These are phyloP conservation scores for Ailanthus altissimus DNA, from an alignment of 345 rosid genomes.

Conservation along the genomic window DNA sequence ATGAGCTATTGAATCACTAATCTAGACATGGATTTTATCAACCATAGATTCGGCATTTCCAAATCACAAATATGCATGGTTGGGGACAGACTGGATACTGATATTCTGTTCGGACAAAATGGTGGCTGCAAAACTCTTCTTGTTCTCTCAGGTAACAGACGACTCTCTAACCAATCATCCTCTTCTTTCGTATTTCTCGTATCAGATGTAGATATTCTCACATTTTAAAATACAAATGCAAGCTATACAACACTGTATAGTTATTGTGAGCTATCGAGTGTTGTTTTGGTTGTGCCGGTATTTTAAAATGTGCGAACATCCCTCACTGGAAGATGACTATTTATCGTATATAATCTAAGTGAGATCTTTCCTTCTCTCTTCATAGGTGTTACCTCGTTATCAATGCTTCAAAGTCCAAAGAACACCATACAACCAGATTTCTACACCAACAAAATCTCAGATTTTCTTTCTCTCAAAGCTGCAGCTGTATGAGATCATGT, in stretches of 20 bases:
- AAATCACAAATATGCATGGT: conserved; percentile 99
- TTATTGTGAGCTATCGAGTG: too few relatives aligned
- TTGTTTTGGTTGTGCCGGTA: too few relatives aligned
- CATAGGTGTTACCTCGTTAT: conserved; percentile 73
- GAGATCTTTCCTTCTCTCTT: background rate
- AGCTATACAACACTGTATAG: too few relatives aligned
- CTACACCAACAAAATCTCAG: conserved; percentile 81
- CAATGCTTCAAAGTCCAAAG: conserved; percentile 69
- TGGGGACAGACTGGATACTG: conserved; percentile 94
- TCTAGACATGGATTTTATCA: conserved; percentile 5
- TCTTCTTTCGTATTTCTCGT: background rate
- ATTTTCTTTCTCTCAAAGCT: conserved; percentile 69
- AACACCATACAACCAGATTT: conserved; percentile 86
- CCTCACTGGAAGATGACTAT: too few relatives aligned
- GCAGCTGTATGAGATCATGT: conserved; percentile 62
- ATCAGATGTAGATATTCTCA: too few relatives aligned
- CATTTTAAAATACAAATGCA: too few relatives aligned
- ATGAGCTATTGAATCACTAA: background rate
- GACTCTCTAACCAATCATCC: background rate
- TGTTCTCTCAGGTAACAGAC: conserved; percentile 75
- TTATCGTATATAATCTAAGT: background rate
- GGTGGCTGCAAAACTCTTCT: conserved; percentile 96
- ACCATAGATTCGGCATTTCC: conserved; percentile 70
- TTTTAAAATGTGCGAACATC: too few relatives aligned
- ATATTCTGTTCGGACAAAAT: conserved; percentile 85